Conservation (phyloP, 352 stramenopile species). For the Phytophthora tubulina region DNA sequence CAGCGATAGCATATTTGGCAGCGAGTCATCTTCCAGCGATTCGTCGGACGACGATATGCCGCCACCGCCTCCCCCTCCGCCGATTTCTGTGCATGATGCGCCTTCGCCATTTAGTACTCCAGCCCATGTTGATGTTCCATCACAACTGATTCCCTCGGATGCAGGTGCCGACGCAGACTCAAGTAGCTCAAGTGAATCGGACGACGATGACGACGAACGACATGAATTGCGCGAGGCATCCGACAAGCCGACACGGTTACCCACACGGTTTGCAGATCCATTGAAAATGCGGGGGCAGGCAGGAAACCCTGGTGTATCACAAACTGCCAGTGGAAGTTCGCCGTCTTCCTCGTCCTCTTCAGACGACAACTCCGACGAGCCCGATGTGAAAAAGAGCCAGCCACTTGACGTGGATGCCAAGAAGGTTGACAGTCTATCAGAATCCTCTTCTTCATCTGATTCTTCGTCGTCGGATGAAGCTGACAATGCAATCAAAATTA, state of each 20-base stretch:
- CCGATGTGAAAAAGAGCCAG: constrained; percentile 31
- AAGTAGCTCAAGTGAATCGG: constrained; percentile 58
- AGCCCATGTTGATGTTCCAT: constrained; percentile 35
- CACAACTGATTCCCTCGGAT: constrained; percentile 47
- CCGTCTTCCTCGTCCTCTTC: constrained; percentile 39
- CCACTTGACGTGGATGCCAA: constrained; percentile 22
- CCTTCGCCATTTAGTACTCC: constrained; percentile 17
- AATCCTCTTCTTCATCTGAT: constrained; percentile 42
- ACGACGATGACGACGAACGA: constrained; percentile 41
- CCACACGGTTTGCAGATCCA: constrained; percentile 27
- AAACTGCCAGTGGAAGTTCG: constrained; percentile 14
- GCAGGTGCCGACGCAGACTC: constrained; percentile 61
- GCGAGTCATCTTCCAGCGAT: constrained; percentile 62
- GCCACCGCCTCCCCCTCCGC: constrained; percentile 57
- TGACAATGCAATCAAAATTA: constrained; percentile 24
- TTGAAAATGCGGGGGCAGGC: constrained; percentile 10
- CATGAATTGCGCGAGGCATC: constrained; percentile 5
- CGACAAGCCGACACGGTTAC: constrained; percentile 24
- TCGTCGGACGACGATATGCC: constrained; percentile 63
- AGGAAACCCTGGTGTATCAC: neutral
- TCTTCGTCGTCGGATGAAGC: constrained; percentile 40
- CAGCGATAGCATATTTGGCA: constrained; percentile 89
- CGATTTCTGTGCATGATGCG: constrained; percentile 30
- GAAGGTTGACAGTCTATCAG: constrained; percentile 32
- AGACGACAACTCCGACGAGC: constrained; percentile 42